These are phyloP conservation scores for Ceratocystis alfenasii DNA, from an alignment of 2,329 filamentous ascomycete species.

Conservation along the genomic window DNA sequence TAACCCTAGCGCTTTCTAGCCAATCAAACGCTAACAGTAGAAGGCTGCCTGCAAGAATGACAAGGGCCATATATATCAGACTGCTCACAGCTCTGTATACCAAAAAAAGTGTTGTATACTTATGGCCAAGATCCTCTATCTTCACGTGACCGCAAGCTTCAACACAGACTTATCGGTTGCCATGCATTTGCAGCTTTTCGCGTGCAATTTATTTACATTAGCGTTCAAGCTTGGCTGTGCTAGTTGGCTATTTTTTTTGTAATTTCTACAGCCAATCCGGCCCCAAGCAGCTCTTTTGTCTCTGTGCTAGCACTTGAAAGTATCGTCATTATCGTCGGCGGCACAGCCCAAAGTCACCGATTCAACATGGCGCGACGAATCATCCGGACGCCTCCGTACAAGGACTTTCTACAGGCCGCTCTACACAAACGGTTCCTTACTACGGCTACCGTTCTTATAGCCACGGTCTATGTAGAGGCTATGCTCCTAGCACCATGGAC, in stretches of 20 bases:
- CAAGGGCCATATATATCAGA: background rate
- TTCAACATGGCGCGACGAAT: slow-evolving; percentile 19
- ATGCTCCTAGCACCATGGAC: slow-evolving; percentile 57
- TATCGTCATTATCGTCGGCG: background rate
- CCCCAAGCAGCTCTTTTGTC: background rate
- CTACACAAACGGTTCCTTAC: slow-evolving; percentile 77
- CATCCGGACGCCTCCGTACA: slow-evolving; percentile 51
- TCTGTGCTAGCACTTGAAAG: background rate
- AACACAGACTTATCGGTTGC: slow-evolving; percentile 16
- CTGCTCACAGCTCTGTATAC: background rate
- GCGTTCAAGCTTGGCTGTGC: slow-evolving; percentile 5
- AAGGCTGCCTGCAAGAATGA: background rate
- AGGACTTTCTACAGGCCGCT: slow-evolving; percentile 81
- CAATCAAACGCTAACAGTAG: background rate
- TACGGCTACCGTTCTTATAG: slow-evolving; percentile 57
- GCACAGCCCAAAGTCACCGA: background rate
- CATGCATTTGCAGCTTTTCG: slow-evolving; percentile 21
- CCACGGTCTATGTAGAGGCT: slow-evolving; percentile 61
- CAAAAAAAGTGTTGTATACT: background rate
- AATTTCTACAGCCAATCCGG: background rate
- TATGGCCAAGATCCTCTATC: background rate
- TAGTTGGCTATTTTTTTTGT: background rate
- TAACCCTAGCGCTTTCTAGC: background rate
- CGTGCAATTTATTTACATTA: slow-evolving; percentile 21
- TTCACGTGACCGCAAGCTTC: slow-evolving; percentile 15